Conservation (phyloP, 2,329 filamentous ascomycete genomes). For the Cadophora sp. region DNA sequence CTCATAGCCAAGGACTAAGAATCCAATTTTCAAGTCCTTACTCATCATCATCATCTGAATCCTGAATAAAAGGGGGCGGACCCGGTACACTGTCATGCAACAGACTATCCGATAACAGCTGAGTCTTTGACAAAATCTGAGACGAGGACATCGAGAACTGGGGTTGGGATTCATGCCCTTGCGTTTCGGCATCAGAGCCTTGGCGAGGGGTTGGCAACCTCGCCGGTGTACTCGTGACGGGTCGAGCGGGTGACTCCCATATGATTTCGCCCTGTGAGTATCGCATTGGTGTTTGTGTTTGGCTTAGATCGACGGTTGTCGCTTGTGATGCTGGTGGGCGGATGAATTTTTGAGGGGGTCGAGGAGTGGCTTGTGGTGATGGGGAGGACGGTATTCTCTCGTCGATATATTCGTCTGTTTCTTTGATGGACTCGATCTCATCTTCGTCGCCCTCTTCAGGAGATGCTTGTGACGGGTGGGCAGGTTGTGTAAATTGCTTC, state of each 20-base stretch:
- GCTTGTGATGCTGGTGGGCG: slow-evolving; percentile 39
- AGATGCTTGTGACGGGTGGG: not conserved
- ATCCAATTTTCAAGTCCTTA: not conserved
- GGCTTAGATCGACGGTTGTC: slow-evolving; percentile 42
- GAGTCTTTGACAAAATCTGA: slow-evolving; percentile 57
- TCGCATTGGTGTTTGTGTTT: slow-evolving; percentile 32
- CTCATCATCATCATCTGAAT: slow-evolving; percentile 51
- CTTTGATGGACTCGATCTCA: not conserved
- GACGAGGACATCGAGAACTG: slow-evolving; percentile 39
- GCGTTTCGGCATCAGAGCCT: not conserved
- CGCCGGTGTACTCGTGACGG: slow-evolving; percentile 31
- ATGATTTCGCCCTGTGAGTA: slow-evolving; percentile 33
- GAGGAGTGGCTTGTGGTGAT: slow-evolving; percentile 8
- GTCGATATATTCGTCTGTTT: not conserved
- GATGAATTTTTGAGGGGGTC: not conserved
- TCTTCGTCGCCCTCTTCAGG: not conserved
- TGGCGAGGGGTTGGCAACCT: slow-evolving; percentile 26
- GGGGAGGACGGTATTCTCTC: slow-evolving; percentile 13
- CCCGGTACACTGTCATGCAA: slow-evolving; percentile 48
- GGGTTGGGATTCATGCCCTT: slow-evolving; percentile 27
- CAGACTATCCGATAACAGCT: slow-evolving; percentile 58
- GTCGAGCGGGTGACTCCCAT: slow-evolving; percentile 40
- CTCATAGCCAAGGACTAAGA: not conserved
- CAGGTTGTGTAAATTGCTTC: slow-evolving; percentile 37
- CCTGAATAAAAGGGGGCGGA: slow-evolving; percentile 50